Evolutionary conservation across 768 basidiomycete species (phyloP).

Genomic region (Xanthoconium stramineum): DNA sequence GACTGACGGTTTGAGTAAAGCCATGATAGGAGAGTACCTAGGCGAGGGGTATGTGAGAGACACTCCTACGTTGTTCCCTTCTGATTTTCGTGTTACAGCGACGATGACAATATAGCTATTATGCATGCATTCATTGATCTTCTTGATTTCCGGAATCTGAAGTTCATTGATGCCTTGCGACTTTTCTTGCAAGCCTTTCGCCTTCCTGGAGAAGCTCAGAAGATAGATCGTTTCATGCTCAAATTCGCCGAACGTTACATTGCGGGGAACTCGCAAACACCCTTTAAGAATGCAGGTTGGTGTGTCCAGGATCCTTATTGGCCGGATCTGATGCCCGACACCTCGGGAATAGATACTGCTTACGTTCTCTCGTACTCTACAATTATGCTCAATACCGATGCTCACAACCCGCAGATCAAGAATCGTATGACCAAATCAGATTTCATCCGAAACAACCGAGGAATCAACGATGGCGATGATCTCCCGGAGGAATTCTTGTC

Average conservation of each 20-base stretch:
- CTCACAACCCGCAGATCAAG: constrained; percentile 93
- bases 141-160: constrained; percentile 77
- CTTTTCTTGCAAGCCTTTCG: constrained; percentile 93
- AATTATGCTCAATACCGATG: constrained; percentile 96
- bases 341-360: constrained; percentile 62
- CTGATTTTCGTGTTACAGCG: constrained; percentile 45
- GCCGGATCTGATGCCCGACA: constrained; percentile 5
- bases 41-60: constrained; percentile 79
- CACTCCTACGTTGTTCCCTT: not conserved
- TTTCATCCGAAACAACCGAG: constrained; percentile 93
- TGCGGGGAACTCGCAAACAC: constrained; percentile 76
- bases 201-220: constrained; percentile 94
- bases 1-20: constrained; percentile 91
- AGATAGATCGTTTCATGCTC: constrained; percentile 98
- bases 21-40: constrained; percentile 96
- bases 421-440: constrained; percentile 89
- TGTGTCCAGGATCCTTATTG: constrained; percentile 4
- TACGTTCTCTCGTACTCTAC: constrained; percentile 95
- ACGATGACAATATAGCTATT: constrained; percentile 82
- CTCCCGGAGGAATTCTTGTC: constrained; percentile 83
- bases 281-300: constrained; percentile 92
- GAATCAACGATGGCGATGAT: constrained; percentile 89
- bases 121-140: constrained; percentile 98
- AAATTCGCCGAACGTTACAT: constrained; percentile 98
- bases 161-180: constrained; percentile 88